These are phyloP conservation scores for Candida awuae DNA, from an alignment of 805 yeast genomes.

Conservation along the genomic window DNA sequence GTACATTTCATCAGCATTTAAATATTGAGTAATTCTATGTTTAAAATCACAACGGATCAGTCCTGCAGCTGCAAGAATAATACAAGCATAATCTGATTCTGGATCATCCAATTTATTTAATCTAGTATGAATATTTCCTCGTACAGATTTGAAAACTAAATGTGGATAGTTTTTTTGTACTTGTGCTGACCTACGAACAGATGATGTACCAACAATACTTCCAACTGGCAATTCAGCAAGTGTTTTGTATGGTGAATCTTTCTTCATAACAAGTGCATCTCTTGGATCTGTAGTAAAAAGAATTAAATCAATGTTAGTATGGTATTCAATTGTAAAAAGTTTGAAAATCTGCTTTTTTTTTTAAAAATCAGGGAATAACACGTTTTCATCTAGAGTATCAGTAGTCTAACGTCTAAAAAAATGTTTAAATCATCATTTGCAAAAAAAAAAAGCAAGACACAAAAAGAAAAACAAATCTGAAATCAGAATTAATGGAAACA, in stretches of 20 bases:
- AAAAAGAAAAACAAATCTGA: slow-evolving; percentile 1
- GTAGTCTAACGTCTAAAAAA: slow-evolving; percentile 34
- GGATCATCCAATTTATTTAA: slow-evolving; percentile 70
- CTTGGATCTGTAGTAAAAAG: slow-evolving; percentile 55
- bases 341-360: neutral
- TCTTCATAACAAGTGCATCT: slow-evolving; percentile 78
- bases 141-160: slow-evolving; percentile 69
- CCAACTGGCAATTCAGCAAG: slow-evolving; percentile 77
- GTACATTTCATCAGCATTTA: slow-evolving; percentile 74
- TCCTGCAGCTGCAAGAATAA: slow-evolving; percentile 91
- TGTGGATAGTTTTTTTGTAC: slow-evolving; percentile 69
- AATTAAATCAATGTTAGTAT: slow-evolving; percentile 9
- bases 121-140: slow-evolving; percentile 82
- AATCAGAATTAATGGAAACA: neutral
- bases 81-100: slow-evolving; percentile 49
- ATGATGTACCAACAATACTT: slow-evolving; percentile 87
- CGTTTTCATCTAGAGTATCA: slow-evolving; percentile 27
- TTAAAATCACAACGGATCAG: slow-evolving; percentile 63
- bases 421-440: slow-evolving; percentile 24
- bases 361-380: slow-evolving; percentile 16
- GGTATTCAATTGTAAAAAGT: neutral
- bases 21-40: slow-evolving; percentile 63
- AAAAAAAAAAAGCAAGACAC: neutral
- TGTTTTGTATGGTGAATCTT: slow-evolving; percentile 51
- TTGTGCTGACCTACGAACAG: slow-evolving; percentile 91